Evolutionary conservation across 2,329 filamentous ascomycete genomes (phyloP).

Genomic region (Fusarium phyllophilum): DNA sequence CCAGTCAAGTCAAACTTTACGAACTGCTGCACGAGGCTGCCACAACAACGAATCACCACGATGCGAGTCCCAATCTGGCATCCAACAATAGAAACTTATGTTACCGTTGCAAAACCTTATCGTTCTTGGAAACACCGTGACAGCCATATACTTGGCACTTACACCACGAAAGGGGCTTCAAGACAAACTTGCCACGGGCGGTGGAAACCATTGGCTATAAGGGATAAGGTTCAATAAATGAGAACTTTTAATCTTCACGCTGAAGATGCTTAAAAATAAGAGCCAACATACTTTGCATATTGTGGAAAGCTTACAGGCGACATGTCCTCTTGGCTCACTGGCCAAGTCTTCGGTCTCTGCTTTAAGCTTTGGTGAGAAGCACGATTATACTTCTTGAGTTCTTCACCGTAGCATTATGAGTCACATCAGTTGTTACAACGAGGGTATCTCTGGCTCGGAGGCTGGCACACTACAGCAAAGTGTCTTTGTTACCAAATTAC

Average conservation of each 20-base stretch:
- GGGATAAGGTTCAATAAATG: background rate
- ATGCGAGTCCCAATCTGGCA: background rate
- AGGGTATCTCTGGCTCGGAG: background rate
- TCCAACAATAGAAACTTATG: background rate
- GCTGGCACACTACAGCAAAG: background rate
- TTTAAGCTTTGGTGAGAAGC: background rate
- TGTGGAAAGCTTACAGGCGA: background rate
- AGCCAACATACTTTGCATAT: background rate
- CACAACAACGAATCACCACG: background rate
- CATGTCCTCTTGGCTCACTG: background rate
- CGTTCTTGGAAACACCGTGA: background rate
- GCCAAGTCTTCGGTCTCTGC: background rate
- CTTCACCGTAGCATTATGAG: background rate
- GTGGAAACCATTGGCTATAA: background rate
- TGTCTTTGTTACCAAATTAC: background rate
- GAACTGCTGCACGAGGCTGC: background rate
- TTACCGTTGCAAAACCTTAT: background rate
- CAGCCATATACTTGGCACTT: background rate
- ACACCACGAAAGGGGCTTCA: background rate
- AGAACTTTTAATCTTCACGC: background rate
- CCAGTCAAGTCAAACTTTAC: background rate
- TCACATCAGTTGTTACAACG: background rate
- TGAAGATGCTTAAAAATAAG: background rate
- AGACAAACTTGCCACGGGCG: background rate
- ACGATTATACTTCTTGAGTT: background rate